These are phyloP conservation scores for Neopestalotiopsis rosae DNA, from an alignment of 2,329 filamentous ascomycete genomes.

Conservation along the genomic window DNA sequence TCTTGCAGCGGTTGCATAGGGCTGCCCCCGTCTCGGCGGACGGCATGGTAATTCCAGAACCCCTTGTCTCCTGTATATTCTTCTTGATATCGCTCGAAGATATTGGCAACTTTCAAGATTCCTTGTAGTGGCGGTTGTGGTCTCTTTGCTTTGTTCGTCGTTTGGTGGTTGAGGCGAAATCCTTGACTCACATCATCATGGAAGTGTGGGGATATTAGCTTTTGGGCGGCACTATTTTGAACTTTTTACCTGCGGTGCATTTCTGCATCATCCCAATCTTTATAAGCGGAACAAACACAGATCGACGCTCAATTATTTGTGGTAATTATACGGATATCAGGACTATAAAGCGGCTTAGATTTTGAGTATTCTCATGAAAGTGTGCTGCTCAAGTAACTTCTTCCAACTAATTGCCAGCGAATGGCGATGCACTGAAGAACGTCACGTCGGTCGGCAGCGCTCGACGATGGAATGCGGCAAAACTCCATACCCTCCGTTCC, in stretches of 20 bases:
- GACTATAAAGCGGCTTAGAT: no score
- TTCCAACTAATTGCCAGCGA: no score
- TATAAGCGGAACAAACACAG: no score
- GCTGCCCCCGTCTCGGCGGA: not conserved
- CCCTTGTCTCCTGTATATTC: not conserved
- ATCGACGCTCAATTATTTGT: no score
- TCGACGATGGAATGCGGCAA: no score
- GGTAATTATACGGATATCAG: no score
- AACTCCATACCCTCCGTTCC: no score
- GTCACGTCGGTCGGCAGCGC: no score
- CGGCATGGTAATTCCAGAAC: not conserved
- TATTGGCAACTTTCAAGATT: not conserved
- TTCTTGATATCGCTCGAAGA: not conserved
- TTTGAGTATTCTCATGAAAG: no score
- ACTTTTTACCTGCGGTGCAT: not conserved
- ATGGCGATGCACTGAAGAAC: no score
- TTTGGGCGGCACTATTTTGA: constrained; percentile 2
- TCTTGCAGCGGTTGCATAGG: constrained; percentile 39
- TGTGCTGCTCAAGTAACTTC: no score
- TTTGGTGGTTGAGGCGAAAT: constrained; percentile 10
- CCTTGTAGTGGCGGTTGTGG: not conserved
- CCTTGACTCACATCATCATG: constrained; percentile 17
- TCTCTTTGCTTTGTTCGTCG: not conserved
- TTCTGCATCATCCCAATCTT: no score
- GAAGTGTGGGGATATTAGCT: constrained; percentile 12